Evolutionary conservation across 108 stramenopile species (phyloP).

Genomic region (Skeletonema potamos): DNA sequence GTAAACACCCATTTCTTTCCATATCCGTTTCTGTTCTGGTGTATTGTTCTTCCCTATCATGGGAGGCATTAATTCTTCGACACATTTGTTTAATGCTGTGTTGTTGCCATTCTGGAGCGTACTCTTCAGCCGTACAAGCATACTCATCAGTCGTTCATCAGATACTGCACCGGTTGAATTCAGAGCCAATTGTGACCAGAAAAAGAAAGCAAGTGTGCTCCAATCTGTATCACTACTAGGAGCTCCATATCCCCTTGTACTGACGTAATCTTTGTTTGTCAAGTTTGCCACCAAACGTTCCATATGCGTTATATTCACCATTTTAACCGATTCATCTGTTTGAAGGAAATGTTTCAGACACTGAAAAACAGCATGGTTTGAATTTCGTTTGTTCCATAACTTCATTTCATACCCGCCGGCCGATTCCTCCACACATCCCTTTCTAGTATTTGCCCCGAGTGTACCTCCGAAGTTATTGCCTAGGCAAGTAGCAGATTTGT

Average conservation of each 20-base stretch:
- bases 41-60: not conserved
- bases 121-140: not conserved
- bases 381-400: not conserved
- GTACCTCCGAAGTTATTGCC: slow-evolving; percentile 4
- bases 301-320: not conserved
- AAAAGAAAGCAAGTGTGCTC: not conserved
- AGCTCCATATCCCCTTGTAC: not conserved
- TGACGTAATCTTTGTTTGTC: not conserved
- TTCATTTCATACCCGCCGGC: not conserved
- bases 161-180: not conserved
- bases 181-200: not conserved
- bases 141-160: not conserved
- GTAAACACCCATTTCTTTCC: not conserved
- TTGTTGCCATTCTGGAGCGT: not conserved
- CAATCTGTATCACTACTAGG: not conserved
- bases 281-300: not conserved
- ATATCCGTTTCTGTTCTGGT: not conserved
- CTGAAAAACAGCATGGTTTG: not conserved
- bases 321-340: not conserved
- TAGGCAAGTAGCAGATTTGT: not conserved
- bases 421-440: slow-evolving; percentile 1
- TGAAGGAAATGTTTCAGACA: not conserved
- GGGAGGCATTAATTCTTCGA: not conserved
- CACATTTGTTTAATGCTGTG: not conserved
- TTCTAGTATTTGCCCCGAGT: not conserved